Evolutionary conservation across 352 stramenopile species (phyloP).

Genomic region (Phytophthora lateralis): DNA sequence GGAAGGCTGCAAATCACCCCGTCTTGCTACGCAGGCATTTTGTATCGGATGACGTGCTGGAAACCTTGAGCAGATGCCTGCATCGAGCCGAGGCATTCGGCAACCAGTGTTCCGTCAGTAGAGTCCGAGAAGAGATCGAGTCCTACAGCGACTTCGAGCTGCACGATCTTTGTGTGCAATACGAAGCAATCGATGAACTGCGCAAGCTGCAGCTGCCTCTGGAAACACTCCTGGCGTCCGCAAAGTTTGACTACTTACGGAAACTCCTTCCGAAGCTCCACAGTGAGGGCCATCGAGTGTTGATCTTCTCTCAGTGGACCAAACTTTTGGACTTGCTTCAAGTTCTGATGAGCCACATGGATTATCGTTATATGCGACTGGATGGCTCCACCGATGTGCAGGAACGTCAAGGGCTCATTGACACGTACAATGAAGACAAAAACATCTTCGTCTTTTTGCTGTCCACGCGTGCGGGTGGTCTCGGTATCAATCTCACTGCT

Average conservation of each 20-base stretch:
- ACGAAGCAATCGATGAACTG: constrained; percentile 81
- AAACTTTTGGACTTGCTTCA: constrained; percentile 95
- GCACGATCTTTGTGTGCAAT: constrained; percentile 93
- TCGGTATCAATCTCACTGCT: constrained; percentile 98
- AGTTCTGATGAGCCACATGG: constrained; percentile 78
- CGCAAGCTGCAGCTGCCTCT: constrained; percentile 84
- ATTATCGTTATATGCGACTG: constrained; percentile 78
- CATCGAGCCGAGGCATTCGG: constrained; percentile 86
- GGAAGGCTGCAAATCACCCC: constrained; percentile 98
- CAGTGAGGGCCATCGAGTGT: constrained; percentile 90
- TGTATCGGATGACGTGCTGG: constrained; percentile 70
- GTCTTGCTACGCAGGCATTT: constrained; percentile 92
- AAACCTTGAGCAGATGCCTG: constrained; percentile 82
- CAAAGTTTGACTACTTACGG: constrained; percentile 94
- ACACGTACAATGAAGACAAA: constrained; percentile 90
- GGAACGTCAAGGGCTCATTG: constrained; percentile 81
- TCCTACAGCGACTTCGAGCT: constrained; percentile 96
- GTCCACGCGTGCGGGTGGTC: constrained; percentile 95
- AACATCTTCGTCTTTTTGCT: constrained; percentile 97
- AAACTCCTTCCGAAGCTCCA: constrained; percentile 88
- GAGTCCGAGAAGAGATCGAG: constrained; percentile 93
- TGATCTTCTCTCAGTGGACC: constrained; percentile 98
- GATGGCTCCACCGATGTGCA: constrained; percentile 80
- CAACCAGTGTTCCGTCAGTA: constrained; percentile 76
- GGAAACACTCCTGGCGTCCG: constrained; percentile 91